Percentiles rank a stretch among this genome's conserved stretches.
Conservation (phyloP, 176 grass and related monocot species). For the Musa beccarii region DNA sequence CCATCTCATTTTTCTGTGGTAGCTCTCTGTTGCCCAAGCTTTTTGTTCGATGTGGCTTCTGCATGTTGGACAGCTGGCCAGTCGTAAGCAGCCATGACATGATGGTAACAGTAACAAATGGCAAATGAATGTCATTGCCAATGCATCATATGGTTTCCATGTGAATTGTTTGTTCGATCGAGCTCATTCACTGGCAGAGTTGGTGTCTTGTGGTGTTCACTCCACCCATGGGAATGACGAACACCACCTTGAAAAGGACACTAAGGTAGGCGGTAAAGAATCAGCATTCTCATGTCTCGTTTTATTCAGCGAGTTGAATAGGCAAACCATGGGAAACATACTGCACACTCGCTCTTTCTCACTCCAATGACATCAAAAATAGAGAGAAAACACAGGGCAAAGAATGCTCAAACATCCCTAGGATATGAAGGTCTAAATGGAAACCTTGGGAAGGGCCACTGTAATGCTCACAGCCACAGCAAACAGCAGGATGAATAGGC, state of each 20-base stretch:
- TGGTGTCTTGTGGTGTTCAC: too few relatives aligned
- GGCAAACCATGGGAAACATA: too few relatives aligned
- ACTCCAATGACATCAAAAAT: background rate
- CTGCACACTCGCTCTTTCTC: too few relatives aligned
- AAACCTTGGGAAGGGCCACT: constrained; percentile 39
- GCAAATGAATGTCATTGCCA: background rate
- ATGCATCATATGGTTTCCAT: background rate
- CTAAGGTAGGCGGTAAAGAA: too few relatives aligned
- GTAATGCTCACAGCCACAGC: constrained; percentile 41
- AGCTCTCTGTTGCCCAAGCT: too few relatives aligned
- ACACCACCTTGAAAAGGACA: too few relatives aligned
- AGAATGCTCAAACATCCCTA: background rate
- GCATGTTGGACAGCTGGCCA: too few relatives aligned
- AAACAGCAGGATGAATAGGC: constrained; percentile 74
- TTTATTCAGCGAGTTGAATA: too few relatives aligned
- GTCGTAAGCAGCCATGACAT: background rate
- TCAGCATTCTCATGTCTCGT: too few relatives aligned
- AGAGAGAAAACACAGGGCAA: constrained; percentile 14
- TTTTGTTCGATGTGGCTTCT: too few relatives aligned
- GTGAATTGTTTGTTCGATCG: background rate
- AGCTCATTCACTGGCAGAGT: too few relatives aligned
- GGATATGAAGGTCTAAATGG: constrained; percentile 12
- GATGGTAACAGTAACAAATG: background rate
- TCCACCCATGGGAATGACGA: too few relatives aligned
- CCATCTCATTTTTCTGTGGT: background rate